A percentile compares a stretch with the other conserved stretches of the same genome.
Evolutionary conservation across 768 basidiomycete genomes (phyloP).

Genomic region (Arthromyces matolae): DNA sequence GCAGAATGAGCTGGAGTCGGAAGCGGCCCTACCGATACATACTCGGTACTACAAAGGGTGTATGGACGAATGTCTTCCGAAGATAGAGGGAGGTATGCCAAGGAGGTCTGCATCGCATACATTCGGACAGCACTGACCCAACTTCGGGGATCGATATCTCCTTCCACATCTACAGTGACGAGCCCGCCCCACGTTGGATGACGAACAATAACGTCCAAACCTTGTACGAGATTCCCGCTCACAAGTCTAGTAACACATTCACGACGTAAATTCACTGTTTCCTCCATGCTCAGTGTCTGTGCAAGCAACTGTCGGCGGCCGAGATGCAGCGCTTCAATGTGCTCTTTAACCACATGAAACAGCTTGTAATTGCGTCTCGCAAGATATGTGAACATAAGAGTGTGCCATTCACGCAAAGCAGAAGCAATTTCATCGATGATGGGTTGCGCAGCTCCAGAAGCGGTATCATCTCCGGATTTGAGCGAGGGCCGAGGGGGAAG

Average conservation of each 20-base stretch:
- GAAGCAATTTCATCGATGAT: constrained; percentile 97
- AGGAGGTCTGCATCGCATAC: constrained; percentile 84
- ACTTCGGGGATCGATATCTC: constrained; percentile 72
- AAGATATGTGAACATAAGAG: constrained; percentile 87
- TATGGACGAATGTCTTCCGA: constrained; percentile 40
- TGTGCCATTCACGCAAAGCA: constrained; percentile 94
- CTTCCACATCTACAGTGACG: constrained; percentile 86
- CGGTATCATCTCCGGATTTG: constrained; percentile 92
- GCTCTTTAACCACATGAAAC: constrained; percentile 81
- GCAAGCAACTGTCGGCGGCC: constrained; percentile 90
- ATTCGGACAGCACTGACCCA: constrained; percentile 89
- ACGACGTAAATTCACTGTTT: constrained; percentile 73
- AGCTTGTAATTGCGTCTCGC: constrained; percentile 85
- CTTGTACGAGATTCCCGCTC: constrained; percentile 86
- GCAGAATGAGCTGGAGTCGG: constrained; percentile 67
- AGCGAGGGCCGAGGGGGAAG: constrained; percentile 90
- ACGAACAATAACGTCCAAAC: constrained; percentile 92
- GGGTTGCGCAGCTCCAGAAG: constrained; percentile 77
- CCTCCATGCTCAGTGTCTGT: constrained; percentile 82
- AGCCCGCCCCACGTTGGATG: constrained; percentile 90
- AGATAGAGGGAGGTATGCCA: constrained; percentile 70
- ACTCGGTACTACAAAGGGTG: constrained; percentile 44
- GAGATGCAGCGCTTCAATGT: constrained; percentile 87
- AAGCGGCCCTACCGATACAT: constrained; percentile 40
- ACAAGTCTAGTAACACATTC: constrained; percentile 89